A percentile compares a stretch with the other conserved stretches of the same genome.
These are phyloP conservation scores for Quercus bicolor DNA, from an alignment of 306 rosid species.

Conservation along the genomic window DNA sequence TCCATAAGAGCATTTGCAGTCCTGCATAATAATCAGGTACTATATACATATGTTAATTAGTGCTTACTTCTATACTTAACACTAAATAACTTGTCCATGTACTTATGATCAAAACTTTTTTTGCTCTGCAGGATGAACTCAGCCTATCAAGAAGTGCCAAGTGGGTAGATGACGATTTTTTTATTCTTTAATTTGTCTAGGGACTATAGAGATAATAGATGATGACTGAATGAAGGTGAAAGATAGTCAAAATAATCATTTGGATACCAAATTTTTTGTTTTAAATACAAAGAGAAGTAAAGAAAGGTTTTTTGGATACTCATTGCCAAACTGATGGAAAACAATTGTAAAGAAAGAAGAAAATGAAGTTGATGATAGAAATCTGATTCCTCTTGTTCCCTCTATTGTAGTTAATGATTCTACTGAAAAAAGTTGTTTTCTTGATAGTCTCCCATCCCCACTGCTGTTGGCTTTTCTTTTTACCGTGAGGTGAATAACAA, in stretches of 20 bases:
- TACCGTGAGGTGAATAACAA: constrained; percentile 2
- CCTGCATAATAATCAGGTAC: constrained; percentile 38
- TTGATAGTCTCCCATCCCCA: constrained; percentile 15
- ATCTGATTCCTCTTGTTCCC: constrained; percentile 21
- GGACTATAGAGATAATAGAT: constrained; percentile 44
- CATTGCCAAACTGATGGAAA: constrained; percentile 34
- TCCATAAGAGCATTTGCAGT: constrained; percentile 19
- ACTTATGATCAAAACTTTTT: constrained; percentile 33
- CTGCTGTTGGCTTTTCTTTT: constrained; percentile 15
- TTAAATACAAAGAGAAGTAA: constrained; percentile 35
- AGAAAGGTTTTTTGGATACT: constrained; percentile 35
- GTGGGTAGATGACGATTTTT: constrained; percentile 46
- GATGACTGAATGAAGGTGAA: constrained; percentile 53
- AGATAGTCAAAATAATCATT: constrained; percentile 58
- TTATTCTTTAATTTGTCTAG: constrained; percentile 60
- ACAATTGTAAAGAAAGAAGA: constrained; percentile 7
- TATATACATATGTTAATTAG: background rate
- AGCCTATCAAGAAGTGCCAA: constrained; percentile 19
- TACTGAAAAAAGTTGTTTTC: constrained; percentile 28
- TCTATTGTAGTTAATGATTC: constrained; percentile 23
- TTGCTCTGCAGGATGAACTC: constrained; percentile 51
- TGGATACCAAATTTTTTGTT: constrained; percentile 35
- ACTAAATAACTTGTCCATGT: constrained; percentile 27
- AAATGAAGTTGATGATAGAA: constrained; percentile 20
- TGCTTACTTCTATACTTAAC: constrained; percentile 18